Conservation (phyloP, 306 rosid genomes). For the Cucurbita maxima region DNA sequence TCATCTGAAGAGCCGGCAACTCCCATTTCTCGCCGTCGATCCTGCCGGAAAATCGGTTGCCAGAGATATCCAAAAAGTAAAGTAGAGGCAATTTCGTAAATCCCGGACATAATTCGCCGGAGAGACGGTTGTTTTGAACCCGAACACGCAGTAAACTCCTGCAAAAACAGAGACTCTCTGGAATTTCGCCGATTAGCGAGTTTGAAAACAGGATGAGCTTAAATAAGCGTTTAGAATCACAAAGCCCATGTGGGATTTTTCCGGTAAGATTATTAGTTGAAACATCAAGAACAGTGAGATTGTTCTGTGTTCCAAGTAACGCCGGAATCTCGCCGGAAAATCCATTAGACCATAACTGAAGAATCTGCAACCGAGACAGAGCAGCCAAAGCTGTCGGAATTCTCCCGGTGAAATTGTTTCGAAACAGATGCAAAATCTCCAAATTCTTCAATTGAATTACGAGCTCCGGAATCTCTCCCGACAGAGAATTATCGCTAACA, state of each 20-base stretch:
- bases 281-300: slow-evolving; percentile 69
- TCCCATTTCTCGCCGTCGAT: slow-evolving; percentile 43
- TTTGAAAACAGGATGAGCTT: slow-evolving; percentile 87
- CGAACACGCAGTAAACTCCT: slow-evolving; percentile 55
- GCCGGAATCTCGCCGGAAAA: slow-evolving; percentile 58
- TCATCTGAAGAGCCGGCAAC: slow-evolving; percentile 67
- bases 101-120: slow-evolving; percentile 34
- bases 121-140: slow-evolving; percentile 59
- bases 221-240: slow-evolving; percentile 43
- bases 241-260: slow-evolving; percentile 43
- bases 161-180: slow-evolving; percentile 38
- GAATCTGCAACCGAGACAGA: slow-evolving; percentile 64
- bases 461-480: slow-evolving; percentile 58
- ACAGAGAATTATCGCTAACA: slow-evolving; percentile 62
- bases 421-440: slow-evolving; percentile 77
- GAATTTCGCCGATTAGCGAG: slow-evolving; percentile 41
- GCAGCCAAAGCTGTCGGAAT: slow-evolving; percentile 46
- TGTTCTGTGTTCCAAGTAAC: slow-evolving; percentile 51
- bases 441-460: slow-evolving; percentile 35
- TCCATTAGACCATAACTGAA: slow-evolving; percentile 85
- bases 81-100: slow-evolving; percentile 35
- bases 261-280: slow-evolving; percentile 67
- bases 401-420: slow-evolving; percentile 48
- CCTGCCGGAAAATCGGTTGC: slow-evolving; percentile 48
- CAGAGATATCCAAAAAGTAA: slow-evolving; percentile 67